phyloP scores from a whole-genome alignment of 2,329 filamentous ascomycete genomes.

The Grosmannia clavigera region DNA sequence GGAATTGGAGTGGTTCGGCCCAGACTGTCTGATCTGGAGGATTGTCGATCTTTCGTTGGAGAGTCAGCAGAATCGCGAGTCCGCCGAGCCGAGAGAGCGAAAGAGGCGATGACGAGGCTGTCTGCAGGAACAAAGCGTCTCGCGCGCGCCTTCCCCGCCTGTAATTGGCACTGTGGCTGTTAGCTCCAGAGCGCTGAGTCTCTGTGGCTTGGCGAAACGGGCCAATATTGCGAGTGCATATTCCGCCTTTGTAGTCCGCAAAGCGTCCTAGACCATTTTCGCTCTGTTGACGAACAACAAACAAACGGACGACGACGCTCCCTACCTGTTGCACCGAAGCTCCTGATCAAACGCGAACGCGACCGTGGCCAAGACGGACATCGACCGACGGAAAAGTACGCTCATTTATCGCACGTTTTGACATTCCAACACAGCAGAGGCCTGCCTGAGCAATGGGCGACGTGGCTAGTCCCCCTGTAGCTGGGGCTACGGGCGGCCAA shows the following conservation, averaged over 20 bases:
- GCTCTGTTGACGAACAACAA: not conserved
- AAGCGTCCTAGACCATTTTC: not conserved
- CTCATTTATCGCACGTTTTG: not conserved
- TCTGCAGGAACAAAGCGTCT: conserved; percentile 7
- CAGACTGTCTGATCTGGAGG: not conserved
- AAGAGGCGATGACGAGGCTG: conserved; percentile 7
- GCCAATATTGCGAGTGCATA: not conserved
- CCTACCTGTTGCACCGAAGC: not conserved
- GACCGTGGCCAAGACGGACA: not conserved
- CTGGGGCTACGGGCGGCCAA: conserved; percentile 1
- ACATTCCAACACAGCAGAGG: not conserved
- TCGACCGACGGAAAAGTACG: not conserved
- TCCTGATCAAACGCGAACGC: not conserved
- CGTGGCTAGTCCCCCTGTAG: conserved; percentile 5
- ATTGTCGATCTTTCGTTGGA: not conserved
- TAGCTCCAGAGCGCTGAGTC: not conserved
- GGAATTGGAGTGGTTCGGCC: too few species aligned
- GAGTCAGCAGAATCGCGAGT: not conserved
- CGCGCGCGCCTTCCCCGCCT: conserved; percentile 5
- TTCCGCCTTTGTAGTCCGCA: not conserved
- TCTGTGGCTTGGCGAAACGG: not conserved
- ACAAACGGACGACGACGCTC: not conserved
- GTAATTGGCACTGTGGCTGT: not conserved
- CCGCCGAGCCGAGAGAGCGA: not conserved
- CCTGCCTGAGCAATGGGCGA: conserved; percentile 9